These are phyloP conservation scores for Yarrowia divulgata DNA, from an alignment of 805 yeast species.

Conservation along the genomic window DNA sequence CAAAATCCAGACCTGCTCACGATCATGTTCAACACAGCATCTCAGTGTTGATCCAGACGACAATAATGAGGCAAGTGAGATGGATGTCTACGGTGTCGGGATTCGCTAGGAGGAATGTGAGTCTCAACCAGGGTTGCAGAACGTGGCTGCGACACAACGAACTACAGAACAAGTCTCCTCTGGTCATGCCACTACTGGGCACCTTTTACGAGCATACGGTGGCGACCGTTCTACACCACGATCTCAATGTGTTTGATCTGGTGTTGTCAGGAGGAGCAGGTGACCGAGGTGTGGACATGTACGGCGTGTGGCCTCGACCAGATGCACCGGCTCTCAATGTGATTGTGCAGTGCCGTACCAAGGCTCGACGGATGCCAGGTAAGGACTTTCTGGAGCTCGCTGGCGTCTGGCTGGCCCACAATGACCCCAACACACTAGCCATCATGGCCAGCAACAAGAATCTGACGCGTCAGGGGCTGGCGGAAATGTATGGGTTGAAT, in stretches of 20 bases:
- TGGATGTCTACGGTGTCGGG: neutral
- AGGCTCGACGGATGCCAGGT: constrained; percentile 24
- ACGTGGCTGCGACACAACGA: constrained; percentile 18
- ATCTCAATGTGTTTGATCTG: constrained; percentile 15
- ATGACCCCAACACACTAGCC: constrained; percentile 22
- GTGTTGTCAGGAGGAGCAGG: constrained; percentile 34
- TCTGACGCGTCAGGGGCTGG: constrained; percentile 23
- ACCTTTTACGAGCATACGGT: constrained; percentile 33
- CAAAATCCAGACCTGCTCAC: neutral
- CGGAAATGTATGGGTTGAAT: constrained; percentile 15
- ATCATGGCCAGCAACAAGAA: constrained; percentile 29
- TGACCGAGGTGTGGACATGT: constrained; percentile 29
- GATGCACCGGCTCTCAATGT: constrained; percentile 10
- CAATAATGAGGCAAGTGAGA: constrained; percentile 8
- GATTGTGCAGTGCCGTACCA: constrained; percentile 35
- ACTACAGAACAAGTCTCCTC: constrained; percentile 19
- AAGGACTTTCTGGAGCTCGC: constrained; percentile 32
- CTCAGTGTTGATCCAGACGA: constrained; percentile 6
- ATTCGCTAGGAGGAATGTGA: neutral
- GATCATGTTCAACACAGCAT: neutral
- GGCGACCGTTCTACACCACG: constrained; percentile 26
- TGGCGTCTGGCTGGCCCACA: constrained; percentile 28
- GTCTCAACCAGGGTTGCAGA: neutral
- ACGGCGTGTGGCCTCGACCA: constrained; percentile 23
- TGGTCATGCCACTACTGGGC: constrained; percentile 26